Percentiles rank a stretch among this genome's conserved stretches.
These are phyloP conservation scores for Cystobasidiaceae sp. DNA, from an alignment of 1,284 basidiomycete species.

Conservation along the genomic window DNA sequence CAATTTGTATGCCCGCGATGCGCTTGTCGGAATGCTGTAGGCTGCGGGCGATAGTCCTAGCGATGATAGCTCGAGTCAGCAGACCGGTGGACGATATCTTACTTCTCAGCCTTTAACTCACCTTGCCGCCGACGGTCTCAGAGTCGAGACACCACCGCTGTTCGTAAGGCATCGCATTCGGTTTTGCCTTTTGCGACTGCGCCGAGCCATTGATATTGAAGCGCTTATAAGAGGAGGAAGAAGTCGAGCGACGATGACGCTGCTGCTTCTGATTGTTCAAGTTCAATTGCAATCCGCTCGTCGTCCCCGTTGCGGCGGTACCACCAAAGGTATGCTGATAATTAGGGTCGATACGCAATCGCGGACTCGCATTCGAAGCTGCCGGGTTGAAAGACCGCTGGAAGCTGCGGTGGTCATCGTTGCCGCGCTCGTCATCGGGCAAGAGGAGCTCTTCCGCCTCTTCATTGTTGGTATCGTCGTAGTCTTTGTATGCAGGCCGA, in stretches of 20 bases:
- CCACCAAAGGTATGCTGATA: no score
- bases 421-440: neutral
- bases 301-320: neutral
- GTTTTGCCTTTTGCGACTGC: neutral
- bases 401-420: neutral
- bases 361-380: neutral
- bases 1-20: slow-evolving; percentile 63
- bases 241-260: neutral
- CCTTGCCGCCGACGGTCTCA: slow-evolving; percentile 33
- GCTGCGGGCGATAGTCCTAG: slow-evolving; percentile 34
- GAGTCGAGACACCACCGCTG: slow-evolving; percentile 70
- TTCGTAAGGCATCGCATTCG: slow-evolving; percentile 58
- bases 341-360: neutral
- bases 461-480: slow-evolving; percentile 34
- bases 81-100: no score
- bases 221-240: slow-evolving; percentile 2
- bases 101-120: neutral
- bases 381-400: neutral
- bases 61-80: no score
- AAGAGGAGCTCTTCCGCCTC: slow-evolving; percentile 24
- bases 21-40: slow-evolving; percentile 46
- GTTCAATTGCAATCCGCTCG: slow-evolving; percentile 1
- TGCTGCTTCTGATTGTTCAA: neutral
- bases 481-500: slow-evolving; percentile 29
- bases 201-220: neutral